Base-by-base conservation (phyloP, 331 rosid genomes). In the Dryas integrifolia region DNA sequence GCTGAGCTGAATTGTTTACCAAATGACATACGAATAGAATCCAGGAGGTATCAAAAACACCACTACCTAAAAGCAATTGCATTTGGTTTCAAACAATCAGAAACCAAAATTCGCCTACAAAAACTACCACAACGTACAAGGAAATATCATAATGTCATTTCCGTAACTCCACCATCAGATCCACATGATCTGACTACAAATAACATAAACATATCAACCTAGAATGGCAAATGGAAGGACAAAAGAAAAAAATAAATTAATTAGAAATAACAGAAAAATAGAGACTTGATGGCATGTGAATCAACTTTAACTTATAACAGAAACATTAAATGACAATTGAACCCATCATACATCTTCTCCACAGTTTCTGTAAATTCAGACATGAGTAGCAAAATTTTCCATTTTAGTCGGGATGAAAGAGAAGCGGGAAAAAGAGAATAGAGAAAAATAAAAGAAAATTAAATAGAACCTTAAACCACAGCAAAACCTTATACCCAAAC, bases 401-500 rank as follows among this genome's bases (percentile, higher is more conserved):
- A 61, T 51, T 78, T 70, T 47, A 51, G 66, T 50, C 51, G 39
- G 58, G 45, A 43, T 65, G 2, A n/a, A 24, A 6, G 58, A 75
- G 65, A 44, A 67, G 58, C 65, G 38, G 59, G 65, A 16, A 63
- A 68, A 72, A 48, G 40, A n/a, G n/a, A 59, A 16, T 4, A 41
- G 0, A 12, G 58, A 69, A 70, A 13, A 21, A 24, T 12, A 44
- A 3, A 45, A 24, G 3, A 16, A 70, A 51, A 69, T 18, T 18
- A 26, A 9, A 58, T 0, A 18, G 18, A 8, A 16, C 21, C 82
- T 51, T 77, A 86, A 83, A 76, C 84, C 88, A 58, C 77, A 26
- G 58, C 76, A 83, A 86, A 86, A 80, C 83, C 85, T 75, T 67
- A 52, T 9, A 49, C 58, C 10, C 49, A 74, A 64, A 75, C 44